Evolutionary conservation across 768 basidiomycete species (phyloP).

Genomic region (Trametes villosa): DNA sequence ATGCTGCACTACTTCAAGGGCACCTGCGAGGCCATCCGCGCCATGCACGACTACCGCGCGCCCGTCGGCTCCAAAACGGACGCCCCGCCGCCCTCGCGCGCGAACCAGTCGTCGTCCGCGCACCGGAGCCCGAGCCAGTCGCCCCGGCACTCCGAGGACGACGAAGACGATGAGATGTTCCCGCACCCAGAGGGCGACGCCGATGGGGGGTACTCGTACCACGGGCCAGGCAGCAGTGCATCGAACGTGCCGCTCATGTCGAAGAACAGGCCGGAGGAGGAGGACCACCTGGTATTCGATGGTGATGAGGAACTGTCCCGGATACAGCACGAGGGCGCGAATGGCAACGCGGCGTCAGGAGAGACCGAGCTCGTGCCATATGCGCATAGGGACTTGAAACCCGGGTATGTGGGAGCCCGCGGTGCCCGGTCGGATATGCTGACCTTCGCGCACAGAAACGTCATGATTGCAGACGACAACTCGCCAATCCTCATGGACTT

Average conservation of each 20-base stretch:
- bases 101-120: conserved; percentile 28
- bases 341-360: conserved; percentile 38
- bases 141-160: conserved; percentile 35
- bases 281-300: conserved; percentile 75
- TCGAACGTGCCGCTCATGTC: conserved; percentile 61
- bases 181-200: conserved; percentile 77
- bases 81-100: conserved; percentile 25
- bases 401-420: conserved; percentile 66
- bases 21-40: conserved; percentile 90
- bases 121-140: conserved; percentile 20
- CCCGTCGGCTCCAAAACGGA: conserved; percentile 40
- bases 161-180: conserved; percentile 63
- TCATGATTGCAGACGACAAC: conserved; percentile 96
- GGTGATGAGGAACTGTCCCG: conserved; percentile 72
- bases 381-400: conserved; percentile 96
- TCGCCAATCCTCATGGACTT: conserved; percentile 97
- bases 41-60: conserved; percentile 89
- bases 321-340: conserved; percentile 45
- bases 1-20: conserved; percentile 92
- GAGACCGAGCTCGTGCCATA: conserved; percentile 76
- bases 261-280: conserved; percentile 49
- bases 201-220: conserved; percentile 78
- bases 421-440: background rate
- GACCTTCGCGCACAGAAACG: conserved; percentile 59
- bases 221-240: conserved; percentile 31